A percentile compares a stretch with the other conserved stretches of the same genome.
phyloP scores from a whole-genome alignment of 2,329 filamentous ascomycete species.

The Monilinia fructicola region DNA sequence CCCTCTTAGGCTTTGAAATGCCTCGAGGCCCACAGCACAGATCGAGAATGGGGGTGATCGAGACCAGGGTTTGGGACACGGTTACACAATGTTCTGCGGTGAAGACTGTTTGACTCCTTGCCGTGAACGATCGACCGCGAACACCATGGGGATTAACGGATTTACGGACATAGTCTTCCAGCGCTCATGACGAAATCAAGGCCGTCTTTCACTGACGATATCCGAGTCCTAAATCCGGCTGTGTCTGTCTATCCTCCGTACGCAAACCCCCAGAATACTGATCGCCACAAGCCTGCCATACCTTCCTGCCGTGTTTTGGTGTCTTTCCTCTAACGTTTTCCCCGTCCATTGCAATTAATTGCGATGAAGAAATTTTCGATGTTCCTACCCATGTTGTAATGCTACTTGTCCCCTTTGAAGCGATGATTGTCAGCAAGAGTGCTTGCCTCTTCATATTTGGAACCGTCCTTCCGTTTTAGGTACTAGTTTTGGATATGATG shows the following conservation, averaged over 20 bases:
- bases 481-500: not conserved
- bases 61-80: conserved; percentile 5
- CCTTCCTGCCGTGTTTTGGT: not conserved
- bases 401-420: not conserved
- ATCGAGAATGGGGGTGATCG: conserved; percentile 15
- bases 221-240: conserved; percentile 9
- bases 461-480: not conserved
- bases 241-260: not conserved
- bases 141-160: not conserved
- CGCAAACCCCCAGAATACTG: not conserved
- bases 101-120: conserved; percentile 8
- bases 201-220: not conserved
- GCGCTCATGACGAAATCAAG: conserved; percentile 7
- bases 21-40: conserved; percentile 13
- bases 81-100: conserved; percentile 22
- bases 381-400: not conserved
- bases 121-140: conserved; percentile 19
- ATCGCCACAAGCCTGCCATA: not conserved
- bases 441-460: conserved; percentile 3
- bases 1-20: conserved; percentile 10
- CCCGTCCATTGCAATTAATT: not conserved
- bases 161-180: conserved; percentile 7
- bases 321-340: not conserved
- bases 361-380: not conserved
- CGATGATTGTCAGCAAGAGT: conserved; percentile 6